Percentiles rank a stretch among this genome's conserved stretches.
phyloP scores from a whole-genome alignment of 352 stramenopile species.

The Phytopythium montanum region DNA sequence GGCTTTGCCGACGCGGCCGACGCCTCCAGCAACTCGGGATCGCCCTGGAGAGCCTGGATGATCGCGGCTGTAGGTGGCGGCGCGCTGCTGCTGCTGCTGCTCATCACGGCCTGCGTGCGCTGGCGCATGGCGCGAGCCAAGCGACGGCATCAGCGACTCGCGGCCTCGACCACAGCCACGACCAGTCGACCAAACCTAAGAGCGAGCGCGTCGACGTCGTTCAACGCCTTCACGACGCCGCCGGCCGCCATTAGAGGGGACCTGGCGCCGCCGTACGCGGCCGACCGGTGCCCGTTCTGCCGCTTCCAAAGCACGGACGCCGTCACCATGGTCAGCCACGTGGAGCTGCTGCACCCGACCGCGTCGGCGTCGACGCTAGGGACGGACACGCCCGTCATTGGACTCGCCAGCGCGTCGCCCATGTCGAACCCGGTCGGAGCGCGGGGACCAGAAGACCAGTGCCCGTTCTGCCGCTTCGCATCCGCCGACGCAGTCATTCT shows the following conservation, averaged over 20 bases:
- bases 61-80: conserved; percentile 40
- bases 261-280: conserved; percentile 7
- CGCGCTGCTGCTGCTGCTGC: conserved; percentile 45
- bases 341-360: conserved; percentile 39
- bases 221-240: conserved; percentile 5
- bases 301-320: conserved; percentile 39
- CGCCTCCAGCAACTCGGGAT: conserved; percentile 14
- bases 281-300: conserved; percentile 58
- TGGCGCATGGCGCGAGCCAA: conserved; percentile 22
- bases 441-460: conserved; percentile 34
- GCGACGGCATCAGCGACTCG: neutral
- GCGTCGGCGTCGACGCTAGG: conserved; percentile 2
- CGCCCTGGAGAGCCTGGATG: conserved; percentile 60
- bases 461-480: conserved; percentile 60
- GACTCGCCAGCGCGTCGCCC: neutral
- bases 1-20: conserved; percentile 18
- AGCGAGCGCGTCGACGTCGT: neutral
- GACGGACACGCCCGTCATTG: neutral
- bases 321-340: conserved; percentile 64
- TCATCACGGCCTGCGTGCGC: conserved; percentile 32
- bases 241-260: neutral
- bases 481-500: conserved; percentile 56
- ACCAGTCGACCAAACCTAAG: neutral
- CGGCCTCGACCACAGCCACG: neutral
- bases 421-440: conserved; percentile 7